phyloP scores from a whole-genome alignment of 768 basidiomycete genomes.

The Rhizopogon vesiculosus region DNA sequence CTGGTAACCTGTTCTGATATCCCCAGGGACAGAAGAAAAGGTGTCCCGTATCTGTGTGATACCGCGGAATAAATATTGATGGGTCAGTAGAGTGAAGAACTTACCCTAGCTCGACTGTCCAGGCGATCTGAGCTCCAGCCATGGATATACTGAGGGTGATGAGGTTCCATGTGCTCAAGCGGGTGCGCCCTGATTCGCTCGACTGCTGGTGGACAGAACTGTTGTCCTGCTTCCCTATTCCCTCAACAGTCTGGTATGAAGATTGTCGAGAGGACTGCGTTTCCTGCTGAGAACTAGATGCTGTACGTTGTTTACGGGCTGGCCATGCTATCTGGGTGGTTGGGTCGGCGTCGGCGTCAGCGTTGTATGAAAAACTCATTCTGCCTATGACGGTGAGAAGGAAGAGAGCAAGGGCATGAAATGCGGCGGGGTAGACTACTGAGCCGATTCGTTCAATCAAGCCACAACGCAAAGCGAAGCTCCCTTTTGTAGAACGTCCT shows the following conservation, averaged over 20 bases:
- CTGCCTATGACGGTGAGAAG: constrained; percentile 8
- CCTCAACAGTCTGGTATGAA: constrained; percentile 28
- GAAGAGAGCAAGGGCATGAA: constrained; percentile 3
- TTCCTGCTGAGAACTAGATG: constrained; percentile 19
- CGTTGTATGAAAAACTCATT: constrained; percentile 58
- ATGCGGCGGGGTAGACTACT: neutral
- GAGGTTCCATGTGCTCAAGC: constrained; percentile 58
- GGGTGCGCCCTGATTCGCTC: constrained; percentile 21
- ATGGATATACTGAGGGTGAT: constrained; percentile 86
- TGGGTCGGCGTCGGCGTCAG: constrained; percentile 64
- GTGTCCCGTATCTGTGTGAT: constrained; percentile 81
- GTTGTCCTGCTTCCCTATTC: constrained; percentile 18
- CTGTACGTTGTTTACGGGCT: constrained; percentile 27
- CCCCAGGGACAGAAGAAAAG: constrained; percentile 78
- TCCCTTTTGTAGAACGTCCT: constrained; percentile 12
- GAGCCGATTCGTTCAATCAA: neutral
- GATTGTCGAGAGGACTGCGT: constrained; percentile 15
- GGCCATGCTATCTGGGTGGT: constrained; percentile 81
- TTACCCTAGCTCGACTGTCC: constrained; percentile 94
- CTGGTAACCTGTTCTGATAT: constrained; percentile 88
- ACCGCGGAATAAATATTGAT: neutral
- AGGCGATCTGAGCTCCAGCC: constrained; percentile 92
- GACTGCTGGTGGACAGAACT: neutral
- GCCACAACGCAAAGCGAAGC: neutral
- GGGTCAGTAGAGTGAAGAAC: constrained; percentile 17